Evolutionary conservation across 345 rosid genomes (phyloP).

Genomic region (Brassica juncea): DNA sequence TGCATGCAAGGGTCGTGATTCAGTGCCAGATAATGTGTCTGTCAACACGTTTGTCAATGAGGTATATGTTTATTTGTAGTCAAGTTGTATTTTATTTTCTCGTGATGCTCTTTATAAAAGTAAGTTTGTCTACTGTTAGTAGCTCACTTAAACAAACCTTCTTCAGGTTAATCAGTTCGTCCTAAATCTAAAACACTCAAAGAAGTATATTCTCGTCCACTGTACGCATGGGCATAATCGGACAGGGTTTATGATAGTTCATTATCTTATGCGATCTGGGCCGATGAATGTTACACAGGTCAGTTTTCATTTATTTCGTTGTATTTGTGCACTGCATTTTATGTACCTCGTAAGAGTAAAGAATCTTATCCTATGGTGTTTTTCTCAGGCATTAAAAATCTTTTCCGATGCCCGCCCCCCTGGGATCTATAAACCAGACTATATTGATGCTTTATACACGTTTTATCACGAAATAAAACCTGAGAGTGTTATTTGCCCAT

Average conservation of each 20-base stretch:
- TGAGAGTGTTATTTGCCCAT: slow-evolving; percentile 64
- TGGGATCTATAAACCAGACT: slow-evolving; percentile 92
- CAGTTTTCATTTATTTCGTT: slow-evolving; percentile 22
- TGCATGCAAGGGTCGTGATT: slow-evolving; percentile 87
- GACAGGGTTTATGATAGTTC: slow-evolving; percentile 95
- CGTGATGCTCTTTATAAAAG: background rate
- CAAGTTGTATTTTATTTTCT: background rate
- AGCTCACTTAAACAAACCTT: slow-evolving; percentile 9
- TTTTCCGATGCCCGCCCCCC: slow-evolving; percentile 96
- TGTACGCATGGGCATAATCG: slow-evolving; percentile 99
- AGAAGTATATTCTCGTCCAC: slow-evolving; percentile 87
- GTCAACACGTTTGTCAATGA: slow-evolving; percentile 85
- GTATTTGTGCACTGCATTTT: slow-evolving; percentile 4
- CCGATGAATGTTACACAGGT: slow-evolving; percentile 87
- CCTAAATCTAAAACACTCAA: slow-evolving; percentile 67
- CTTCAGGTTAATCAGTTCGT: slow-evolving; percentile 78
- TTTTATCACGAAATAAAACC: slow-evolving; percentile 95
- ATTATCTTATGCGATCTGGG: slow-evolving; percentile 84
- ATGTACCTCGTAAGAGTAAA: slow-evolving; percentile 3
- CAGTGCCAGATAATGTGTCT: slow-evolving; percentile 84
- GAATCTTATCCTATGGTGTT: slow-evolving; percentile 17
- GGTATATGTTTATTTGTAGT: slow-evolving; percentile 49
- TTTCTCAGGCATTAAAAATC: slow-evolving; percentile 68
- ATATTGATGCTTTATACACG: slow-evolving; percentile 76
- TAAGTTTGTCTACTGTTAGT: slow-evolving; percentile 6